Conservation (phyloP, 106 monocot species). For the Hemerocallis citrina region DNA sequence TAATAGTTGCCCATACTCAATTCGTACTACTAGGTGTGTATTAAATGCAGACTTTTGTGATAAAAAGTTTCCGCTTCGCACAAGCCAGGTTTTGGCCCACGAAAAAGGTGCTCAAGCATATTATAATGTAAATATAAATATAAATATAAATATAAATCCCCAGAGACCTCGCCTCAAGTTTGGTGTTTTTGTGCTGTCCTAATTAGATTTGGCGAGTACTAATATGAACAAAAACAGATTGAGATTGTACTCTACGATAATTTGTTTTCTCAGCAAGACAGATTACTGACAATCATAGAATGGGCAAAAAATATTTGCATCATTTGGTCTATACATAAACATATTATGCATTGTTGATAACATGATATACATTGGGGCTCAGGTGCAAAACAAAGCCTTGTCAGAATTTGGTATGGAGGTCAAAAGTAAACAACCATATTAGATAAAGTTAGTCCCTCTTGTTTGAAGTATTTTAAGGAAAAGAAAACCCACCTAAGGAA, state of each 20-base stretch:
- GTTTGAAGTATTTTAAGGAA: too few species aligned
- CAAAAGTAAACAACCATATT: background rate
- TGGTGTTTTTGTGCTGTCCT: too few species aligned
- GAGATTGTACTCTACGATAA: background rate
- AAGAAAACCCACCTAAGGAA: background rate
- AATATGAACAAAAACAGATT: background rate
- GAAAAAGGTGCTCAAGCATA: too few species aligned
- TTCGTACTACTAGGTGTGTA: too few species aligned
- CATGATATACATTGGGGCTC: background rate
- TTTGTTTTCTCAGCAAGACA: background rate
- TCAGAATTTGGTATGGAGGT: background rate
- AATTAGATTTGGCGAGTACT: background rate
- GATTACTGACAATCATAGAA: background rate
- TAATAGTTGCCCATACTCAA: too few species aligned
- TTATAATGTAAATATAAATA: too few species aligned
- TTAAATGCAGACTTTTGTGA: too few species aligned
- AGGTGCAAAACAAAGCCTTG: background rate
- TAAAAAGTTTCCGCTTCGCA: too few species aligned
- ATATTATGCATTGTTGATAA: background rate
- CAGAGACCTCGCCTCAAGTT: too few species aligned
- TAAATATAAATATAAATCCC: too few species aligned
- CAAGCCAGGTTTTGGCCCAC: too few species aligned
- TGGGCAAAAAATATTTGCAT: background rate
- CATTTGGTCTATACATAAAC: background rate
- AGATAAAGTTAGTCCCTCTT: too few species aligned